These are phyloP conservation scores for Clathrus columnatus DNA, from an alignment of 768 basidiomycete genomes.

Conservation along the genomic window DNA sequence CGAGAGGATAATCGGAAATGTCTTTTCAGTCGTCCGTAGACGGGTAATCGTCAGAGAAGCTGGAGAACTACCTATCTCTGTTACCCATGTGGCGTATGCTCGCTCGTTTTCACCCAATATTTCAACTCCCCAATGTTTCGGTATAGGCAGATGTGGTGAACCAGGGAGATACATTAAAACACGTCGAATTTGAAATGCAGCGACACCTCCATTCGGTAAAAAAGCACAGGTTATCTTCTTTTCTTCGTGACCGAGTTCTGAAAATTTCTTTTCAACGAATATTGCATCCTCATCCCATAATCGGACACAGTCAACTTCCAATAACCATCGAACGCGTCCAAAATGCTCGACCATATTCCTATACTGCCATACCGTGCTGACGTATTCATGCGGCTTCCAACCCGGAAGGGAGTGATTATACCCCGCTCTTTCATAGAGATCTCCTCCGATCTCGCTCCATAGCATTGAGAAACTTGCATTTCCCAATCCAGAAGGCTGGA, in stretches of 20 bases:
- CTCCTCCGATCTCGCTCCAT: slow-evolving; percentile 43
- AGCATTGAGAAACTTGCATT: slow-evolving; percentile 40
- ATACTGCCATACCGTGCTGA: slow-evolving; percentile 32
- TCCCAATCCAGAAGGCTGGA: slow-evolving; percentile 24
- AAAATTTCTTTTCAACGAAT: slow-evolving; percentile 23
- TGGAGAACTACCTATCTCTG: slow-evolving; percentile 27
- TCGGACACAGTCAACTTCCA: slow-evolving; percentile 25
- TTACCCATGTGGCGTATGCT: slow-evolving; percentile 37
- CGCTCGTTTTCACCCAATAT: slow-evolving; percentile 8
- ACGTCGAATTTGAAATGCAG: slow-evolving; percentile 26
- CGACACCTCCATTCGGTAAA: slow-evolving; percentile 40
- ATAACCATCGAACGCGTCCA: slow-evolving; percentile 23
- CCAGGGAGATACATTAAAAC: slow-evolving; percentile 10
- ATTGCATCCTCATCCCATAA: slow-evolving; percentile 35
- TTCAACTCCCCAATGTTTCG: slow-evolving; percentile 23
- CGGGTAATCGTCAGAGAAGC: slow-evolving; percentile 37
- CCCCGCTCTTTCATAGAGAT: slow-evolving; percentile 38
- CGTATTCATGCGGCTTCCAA: slow-evolving; percentile 33
- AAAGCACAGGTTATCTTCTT: slow-evolving; percentile 23
- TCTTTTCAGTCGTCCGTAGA: slow-evolving; percentile 23
- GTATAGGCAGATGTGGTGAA: neutral
- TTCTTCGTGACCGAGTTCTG: neutral
- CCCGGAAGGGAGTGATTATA: slow-evolving; percentile 28
- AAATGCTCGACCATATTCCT: neutral
- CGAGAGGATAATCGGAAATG: slow-evolving; percentile 28